Conservation (phyloP, 208 protist species). For the Acanthamoeba triangularis region DNA sequence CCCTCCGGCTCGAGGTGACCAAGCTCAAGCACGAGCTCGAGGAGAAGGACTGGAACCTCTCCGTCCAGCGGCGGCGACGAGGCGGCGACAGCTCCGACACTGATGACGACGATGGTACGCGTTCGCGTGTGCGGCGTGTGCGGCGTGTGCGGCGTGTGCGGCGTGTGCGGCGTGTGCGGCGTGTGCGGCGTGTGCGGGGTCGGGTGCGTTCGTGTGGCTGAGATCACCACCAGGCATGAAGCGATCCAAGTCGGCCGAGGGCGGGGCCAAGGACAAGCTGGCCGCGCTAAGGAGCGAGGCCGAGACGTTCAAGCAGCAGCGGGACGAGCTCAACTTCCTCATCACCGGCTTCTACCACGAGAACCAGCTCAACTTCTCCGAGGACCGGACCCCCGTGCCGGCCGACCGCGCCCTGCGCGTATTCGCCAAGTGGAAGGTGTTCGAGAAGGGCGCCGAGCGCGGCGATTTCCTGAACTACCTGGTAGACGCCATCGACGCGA, state of each 20-base stretch:
- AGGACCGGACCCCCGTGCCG: slow-evolving; percentile 8
- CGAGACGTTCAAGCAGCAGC: slow-evolving; percentile 33
- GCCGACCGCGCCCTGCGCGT: slow-evolving; percentile 12
- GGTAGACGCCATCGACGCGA: slow-evolving; percentile 44
- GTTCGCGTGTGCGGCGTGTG: neutral
- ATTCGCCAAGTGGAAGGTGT: slow-evolving; percentile 62
- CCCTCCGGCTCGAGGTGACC: slow-evolving; percentile 1
- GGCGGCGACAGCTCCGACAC: slow-evolving; percentile 12
- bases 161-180: neutral
- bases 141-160: too few relatives aligned
- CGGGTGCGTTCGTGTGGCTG: too few relatives aligned
- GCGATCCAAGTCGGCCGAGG: slow-evolving; percentile 16
- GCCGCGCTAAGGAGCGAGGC: neutral
- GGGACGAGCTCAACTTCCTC: slow-evolving; percentile 63
- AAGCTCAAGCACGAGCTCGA: slow-evolving; percentile 52
- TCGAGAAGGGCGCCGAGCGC: slow-evolving; percentile 36
- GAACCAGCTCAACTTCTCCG: slow-evolving; percentile 9
- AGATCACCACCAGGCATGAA: neutral
- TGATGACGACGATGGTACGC: neutral
- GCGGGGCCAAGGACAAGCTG: neutral
- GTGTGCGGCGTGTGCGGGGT: too few relatives aligned
- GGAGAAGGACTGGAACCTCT: slow-evolving; percentile 1
- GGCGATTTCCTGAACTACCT: slow-evolving; percentile 27
- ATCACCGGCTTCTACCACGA: slow-evolving; percentile 52
- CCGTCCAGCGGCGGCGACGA: neutral